Conservation (phyloP, 139 green algal genomes). For the Zygnema circumcarinatum region DNA sequence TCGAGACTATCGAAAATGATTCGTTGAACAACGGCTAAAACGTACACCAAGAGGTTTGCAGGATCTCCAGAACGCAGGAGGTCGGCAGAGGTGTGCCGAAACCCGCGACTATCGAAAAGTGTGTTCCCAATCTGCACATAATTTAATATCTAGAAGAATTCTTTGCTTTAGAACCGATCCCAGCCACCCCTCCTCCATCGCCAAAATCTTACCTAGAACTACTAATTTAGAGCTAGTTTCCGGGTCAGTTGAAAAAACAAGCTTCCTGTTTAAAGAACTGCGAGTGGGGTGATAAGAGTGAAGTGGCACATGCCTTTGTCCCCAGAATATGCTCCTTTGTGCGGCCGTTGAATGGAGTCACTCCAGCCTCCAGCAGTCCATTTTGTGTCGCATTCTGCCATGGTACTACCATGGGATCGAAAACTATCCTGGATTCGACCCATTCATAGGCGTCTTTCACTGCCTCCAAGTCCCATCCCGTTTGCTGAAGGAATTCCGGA, state of each 20-base stretch:
- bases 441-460: slow-evolving; percentile 11
- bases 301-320: no score
- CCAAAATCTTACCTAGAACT: no score
- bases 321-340: slow-evolving; percentile 17
- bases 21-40: neutral
- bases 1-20: neutral
- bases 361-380: slow-evolving; percentile 22
- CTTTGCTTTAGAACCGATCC: no score
- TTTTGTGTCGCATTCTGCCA: slow-evolving; percentile 36
- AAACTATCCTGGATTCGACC: slow-evolving; percentile 30
- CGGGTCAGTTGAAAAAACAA: no score
- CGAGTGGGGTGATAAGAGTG: no score
- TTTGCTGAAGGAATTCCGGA: neutral
- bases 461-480: neutral
- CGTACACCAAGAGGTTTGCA: neutral
- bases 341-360: slow-evolving; percentile 14
- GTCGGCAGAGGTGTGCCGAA: neutral
- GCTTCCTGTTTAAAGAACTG: no score
- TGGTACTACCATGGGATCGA: slow-evolving; percentile 3
- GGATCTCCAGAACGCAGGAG: neutral
- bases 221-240: no score
- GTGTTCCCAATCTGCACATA: slow-evolving; percentile 25
- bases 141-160: no score
- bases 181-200: no score
- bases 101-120: slow-evolving; percentile 18